Percentiles rank a stretch among this genome's conserved stretches.
Conservation (phyloP, 768 basidiomycete genomes). For the Boletus eberwhitei region DNA sequence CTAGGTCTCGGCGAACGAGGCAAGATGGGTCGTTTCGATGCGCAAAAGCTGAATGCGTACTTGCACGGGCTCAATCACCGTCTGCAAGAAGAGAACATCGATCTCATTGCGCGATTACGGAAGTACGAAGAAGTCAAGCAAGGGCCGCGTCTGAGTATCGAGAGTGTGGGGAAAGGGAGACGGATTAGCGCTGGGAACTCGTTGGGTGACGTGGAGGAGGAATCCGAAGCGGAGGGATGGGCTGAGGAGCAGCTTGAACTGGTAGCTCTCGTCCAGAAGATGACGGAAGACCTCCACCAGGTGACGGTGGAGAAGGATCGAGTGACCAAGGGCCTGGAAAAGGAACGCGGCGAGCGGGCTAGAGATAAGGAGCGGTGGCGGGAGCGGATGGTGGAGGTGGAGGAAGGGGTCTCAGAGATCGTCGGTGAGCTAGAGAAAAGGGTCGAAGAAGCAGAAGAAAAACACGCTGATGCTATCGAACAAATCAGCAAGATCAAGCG, state of each 20-base stretch:
- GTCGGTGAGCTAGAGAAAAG: constrained; percentile 62
- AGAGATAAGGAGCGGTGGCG: constrained; percentile 70
- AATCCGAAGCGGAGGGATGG: constrained; percentile 62
- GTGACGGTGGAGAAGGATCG: constrained; percentile 45
- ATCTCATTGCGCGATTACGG: constrained; percentile 51
- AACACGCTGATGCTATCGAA: constrained; percentile 37
- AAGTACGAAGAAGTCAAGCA: constrained; percentile 48
- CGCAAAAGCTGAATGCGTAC: constrained; percentile 80
- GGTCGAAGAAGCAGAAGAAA: constrained; percentile 49
- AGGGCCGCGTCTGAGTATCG: constrained; percentile 27
- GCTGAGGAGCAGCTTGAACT: constrained; percentile 63
- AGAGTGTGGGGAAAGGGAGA: constrained; percentile 35
- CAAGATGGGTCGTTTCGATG: constrained; percentile 78
- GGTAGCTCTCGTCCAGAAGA: constrained; percentile 43
- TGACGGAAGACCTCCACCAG: constrained; percentile 36
- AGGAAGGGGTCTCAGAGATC: constrained; percentile 64
- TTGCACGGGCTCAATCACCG: constrained; percentile 80
- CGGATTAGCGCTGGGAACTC: constrained; percentile 52
- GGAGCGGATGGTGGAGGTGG: constrained; percentile 67
- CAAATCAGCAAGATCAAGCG: constrained; percentile 39
- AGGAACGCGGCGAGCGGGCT: constrained; percentile 55
- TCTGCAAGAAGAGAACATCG: constrained; percentile 82
- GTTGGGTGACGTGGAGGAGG: constrained; percentile 62
- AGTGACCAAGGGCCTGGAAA: constrained; percentile 44
- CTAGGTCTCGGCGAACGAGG: constrained; percentile 68